These are phyloP conservation scores for Diaporthe capsici DNA, from an alignment of 2,329 filamentous ascomycete species.

Conservation along the genomic window DNA sequence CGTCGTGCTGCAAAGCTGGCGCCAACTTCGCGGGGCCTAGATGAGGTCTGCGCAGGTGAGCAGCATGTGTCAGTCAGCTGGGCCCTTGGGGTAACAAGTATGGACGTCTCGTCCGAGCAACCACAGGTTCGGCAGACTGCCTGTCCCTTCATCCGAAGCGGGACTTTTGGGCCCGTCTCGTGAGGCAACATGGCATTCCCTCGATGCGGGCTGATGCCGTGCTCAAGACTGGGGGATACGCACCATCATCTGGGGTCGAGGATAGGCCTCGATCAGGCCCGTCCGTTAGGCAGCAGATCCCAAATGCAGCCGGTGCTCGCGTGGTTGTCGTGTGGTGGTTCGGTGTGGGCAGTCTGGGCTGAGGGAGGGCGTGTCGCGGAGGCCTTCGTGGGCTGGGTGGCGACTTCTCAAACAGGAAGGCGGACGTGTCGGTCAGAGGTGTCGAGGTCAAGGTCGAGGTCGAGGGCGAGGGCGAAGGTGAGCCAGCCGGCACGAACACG, in stretches of 20 bases:
- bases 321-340: slow-evolving; percentile 36
- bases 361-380: slow-evolving; percentile 34
- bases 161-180: neutral
- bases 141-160: neutral
- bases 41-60: slow-evolving; percentile 64
- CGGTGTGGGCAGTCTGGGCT: slow-evolving; percentile 28
- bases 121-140: neutral
- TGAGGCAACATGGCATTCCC: slow-evolving; percentile 6
- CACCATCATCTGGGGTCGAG: slow-evolving; percentile 64
- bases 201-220: neutral
- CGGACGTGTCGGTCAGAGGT: slow-evolving; percentile 34
- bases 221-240: slow-evolving; percentile 53
- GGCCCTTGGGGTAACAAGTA: slow-evolving; percentile 23
- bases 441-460: slow-evolving; percentile 24
- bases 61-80: slow-evolving; percentile 37
- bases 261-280: slow-evolving; percentile 53
- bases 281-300: slow-evolving; percentile 45
- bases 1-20: slow-evolving; percentile 71
- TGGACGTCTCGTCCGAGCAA: neutral
- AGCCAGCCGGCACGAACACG: slow-evolving; percentile 18
- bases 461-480: slow-evolving; percentile 17
- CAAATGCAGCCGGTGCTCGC: slow-evolving; percentile 43
- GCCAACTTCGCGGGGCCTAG: slow-evolving; percentile 69
- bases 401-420: slow-evolving; percentile 35
- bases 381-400: slow-evolving; percentile 36